These are phyloP conservation scores for Colletotrichum lupini DNA, from an alignment of 2,329 filamentous ascomycete genomes.

Conservation along the genomic window DNA sequence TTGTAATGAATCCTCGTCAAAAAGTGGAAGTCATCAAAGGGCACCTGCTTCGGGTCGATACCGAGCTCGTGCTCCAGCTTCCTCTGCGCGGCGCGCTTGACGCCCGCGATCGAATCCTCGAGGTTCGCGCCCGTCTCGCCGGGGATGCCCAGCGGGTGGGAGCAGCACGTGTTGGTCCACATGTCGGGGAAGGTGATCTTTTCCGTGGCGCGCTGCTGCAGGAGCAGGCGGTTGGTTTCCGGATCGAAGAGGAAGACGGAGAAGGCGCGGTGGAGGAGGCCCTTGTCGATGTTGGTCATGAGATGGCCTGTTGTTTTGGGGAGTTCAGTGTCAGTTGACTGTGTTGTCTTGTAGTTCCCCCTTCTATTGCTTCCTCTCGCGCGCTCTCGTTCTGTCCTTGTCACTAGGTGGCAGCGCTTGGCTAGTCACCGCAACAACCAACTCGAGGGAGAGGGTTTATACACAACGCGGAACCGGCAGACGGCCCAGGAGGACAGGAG, in stretches of 20 bases:
- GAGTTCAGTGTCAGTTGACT: conserved; percentile 62
- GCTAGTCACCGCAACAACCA: not conserved
- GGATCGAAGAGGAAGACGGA: conserved; percentile 96
- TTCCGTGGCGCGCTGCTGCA: conserved; percentile 94
- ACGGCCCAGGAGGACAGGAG: not conserved
- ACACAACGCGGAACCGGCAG: not conserved
- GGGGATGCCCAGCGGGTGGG: conserved; percentile 91
- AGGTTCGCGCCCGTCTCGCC: conserved; percentile 90
- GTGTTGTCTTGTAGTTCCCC: not conserved
- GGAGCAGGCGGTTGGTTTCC: conserved; percentile 87
- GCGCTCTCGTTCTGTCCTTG: conserved; percentile 25
- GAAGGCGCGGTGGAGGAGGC: conserved; percentile 95
- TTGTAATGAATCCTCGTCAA: conserved; percentile 98
- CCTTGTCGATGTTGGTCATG: conserved; percentile 98
- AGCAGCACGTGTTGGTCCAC: conserved; percentile 99
- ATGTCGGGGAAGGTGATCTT: conserved; percentile 99
- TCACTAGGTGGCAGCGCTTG: not conserved
- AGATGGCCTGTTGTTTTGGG: conserved; percentile 79
- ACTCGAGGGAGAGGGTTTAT: not conserved
- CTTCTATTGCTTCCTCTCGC: not conserved
- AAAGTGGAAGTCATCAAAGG: conserved; percentile 91
- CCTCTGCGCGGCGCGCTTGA: conserved; percentile 90
- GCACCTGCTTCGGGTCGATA: conserved; percentile 89
- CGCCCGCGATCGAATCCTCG: conserved; percentile 82
- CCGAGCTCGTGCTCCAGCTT: conserved; percentile 96